phyloP scores from a whole-genome alignment of 768 basidiomycete species.

The Amanita exitialis region DNA sequence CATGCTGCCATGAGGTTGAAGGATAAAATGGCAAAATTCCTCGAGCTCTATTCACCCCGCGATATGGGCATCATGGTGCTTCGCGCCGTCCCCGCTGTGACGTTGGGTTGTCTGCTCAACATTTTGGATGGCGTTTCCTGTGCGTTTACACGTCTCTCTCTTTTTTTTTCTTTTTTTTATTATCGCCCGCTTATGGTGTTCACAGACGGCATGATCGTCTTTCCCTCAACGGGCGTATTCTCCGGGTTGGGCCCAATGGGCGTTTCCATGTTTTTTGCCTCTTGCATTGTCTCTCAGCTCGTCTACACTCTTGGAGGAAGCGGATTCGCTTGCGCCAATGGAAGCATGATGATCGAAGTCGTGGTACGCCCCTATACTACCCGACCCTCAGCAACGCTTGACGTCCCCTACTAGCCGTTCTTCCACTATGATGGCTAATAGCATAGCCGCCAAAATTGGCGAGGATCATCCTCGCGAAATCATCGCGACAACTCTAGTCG shows the following conservation, averaged over 20 bases:
- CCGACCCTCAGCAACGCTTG: neutral
- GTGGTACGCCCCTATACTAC: slow-evolving; percentile 47
- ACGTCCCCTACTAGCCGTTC: slow-evolving; percentile 54
- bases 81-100: slow-evolving; percentile 66
- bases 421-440: slow-evolving; percentile 85
- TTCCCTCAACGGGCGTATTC: slow-evolving; percentile 79
- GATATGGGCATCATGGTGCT: slow-evolving; percentile 21
- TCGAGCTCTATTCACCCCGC: slow-evolving; percentile 4
- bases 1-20: neutral
- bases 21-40: neutral
- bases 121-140: slow-evolving; percentile 91
- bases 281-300: slow-evolving; percentile 75
- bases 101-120: slow-evolving; percentile 80
- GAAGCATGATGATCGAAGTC: slow-evolving; percentile 98
- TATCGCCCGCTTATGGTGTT: slow-evolving; percentile 1
- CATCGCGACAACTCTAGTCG: slow-evolving; percentile 86
- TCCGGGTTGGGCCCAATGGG: slow-evolving; percentile 75
- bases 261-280: slow-evolving; percentile 92
- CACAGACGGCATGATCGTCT: slow-evolving; percentile 90
- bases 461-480: slow-evolving; percentile 59
- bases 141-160: slow-evolving; percentile 25
- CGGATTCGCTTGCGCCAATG: slow-evolving; percentile 83
- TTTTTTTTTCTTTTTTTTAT: too few relatives aligned
- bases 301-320: slow-evolving; percentile 82
- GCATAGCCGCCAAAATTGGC: slow-evolving; percentile 64